phyloP scores from a whole-genome alignment of 768 basidiomycete genomes.

The Mycena crocata region DNA sequence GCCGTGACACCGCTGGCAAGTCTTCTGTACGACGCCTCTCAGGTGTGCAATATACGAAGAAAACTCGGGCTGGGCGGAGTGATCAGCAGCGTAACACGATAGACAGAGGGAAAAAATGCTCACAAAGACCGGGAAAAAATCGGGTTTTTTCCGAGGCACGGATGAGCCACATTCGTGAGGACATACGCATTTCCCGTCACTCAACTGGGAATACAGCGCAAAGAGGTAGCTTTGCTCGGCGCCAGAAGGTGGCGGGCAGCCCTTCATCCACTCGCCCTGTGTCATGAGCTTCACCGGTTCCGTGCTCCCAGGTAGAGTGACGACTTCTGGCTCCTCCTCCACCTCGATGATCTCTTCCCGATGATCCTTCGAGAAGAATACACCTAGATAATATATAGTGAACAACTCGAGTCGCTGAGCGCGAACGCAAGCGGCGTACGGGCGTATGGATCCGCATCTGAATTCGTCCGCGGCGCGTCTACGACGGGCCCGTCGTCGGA shows the following conservation, averaged over 20 bases:
- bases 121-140: slow-evolving; percentile 89
- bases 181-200: slow-evolving; percentile 72
- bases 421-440: slow-evolving; percentile 54
- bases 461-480: slow-evolving; percentile 52
- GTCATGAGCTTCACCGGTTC: slow-evolving; percentile 77
- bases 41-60: slow-evolving; percentile 75
- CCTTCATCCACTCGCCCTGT: slow-evolving; percentile 97
- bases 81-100: slow-evolving; percentile 25
- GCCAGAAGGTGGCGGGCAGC: slow-evolving; percentile 83
- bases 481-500: slow-evolving; percentile 73
- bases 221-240: slow-evolving; percentile 92
- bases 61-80: slow-evolving; percentile 72
- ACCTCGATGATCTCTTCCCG: slow-evolving; percentile 93
- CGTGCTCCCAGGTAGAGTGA: slow-evolving; percentile 52
- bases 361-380: slow-evolving; percentile 96
- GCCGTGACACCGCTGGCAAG: slow-evolving; percentile 71
- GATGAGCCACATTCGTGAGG: slow-evolving; percentile 79
- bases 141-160: slow-evolving; percentile 70
- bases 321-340: slow-evolving; percentile 78
- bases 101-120: slow-evolving; percentile 50
- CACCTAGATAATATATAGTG: slow-evolving; percentile 60
- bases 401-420: slow-evolving; percentile 9
- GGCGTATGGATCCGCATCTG: slow-evolving; percentile 89
- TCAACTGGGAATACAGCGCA: slow-evolving; percentile 81
- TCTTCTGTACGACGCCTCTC: slow-evolving; percentile 63